Evolutionary conservation across 306 rosid genomes (phyloP).

Genomic region (Betula pendula): DNA sequence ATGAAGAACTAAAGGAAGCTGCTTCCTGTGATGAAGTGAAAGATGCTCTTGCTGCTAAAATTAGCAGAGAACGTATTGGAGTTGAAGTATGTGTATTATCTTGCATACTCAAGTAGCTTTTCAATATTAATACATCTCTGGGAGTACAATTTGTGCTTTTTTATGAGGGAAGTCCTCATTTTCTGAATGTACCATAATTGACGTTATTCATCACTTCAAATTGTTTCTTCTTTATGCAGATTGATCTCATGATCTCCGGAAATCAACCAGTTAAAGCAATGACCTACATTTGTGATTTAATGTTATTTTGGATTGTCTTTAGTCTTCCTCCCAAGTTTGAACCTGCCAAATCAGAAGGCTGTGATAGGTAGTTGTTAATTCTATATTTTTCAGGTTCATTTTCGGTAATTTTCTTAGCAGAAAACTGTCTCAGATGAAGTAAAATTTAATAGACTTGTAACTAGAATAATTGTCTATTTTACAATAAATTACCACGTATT

Average conservation of each 20-base stretch:
- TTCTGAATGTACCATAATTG: conserved; percentile 2
- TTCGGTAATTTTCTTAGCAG: neutral
- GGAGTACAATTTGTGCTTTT: conserved; percentile 15
- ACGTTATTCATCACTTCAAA: neutral
- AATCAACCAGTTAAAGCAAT: conserved; percentile 85
- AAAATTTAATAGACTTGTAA: neutral
- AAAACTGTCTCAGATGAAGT: neutral
- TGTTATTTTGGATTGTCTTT: conserved; percentile 76
- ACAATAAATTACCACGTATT: neutral
- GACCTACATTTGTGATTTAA: conserved; percentile 62
- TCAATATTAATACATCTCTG: conserved; percentile 4
- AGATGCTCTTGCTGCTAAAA: conserved; percentile 78
- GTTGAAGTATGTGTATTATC: conserved; percentile 55
- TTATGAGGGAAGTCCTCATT: conserved; percentile 8
- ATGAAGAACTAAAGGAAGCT: conserved; percentile 80
- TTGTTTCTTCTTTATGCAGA: conserved; percentile 39
- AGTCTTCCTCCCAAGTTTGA: conserved; percentile 57
- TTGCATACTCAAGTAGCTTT: conserved; percentile 20
- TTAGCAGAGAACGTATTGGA: conserved; percentile 92
- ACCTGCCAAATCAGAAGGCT: conserved; percentile 63
- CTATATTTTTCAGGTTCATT: neutral
- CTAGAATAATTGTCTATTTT: neutral
- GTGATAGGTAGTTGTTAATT: conserved; percentile 61
- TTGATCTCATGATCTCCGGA: conserved; percentile 84
- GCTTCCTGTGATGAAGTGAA: conserved; percentile 83